These are phyloP conservation scores for Tephrocybe sp. DNA, from an alignment of 768 basidiomycete genomes.

Conservation along the genomic window DNA sequence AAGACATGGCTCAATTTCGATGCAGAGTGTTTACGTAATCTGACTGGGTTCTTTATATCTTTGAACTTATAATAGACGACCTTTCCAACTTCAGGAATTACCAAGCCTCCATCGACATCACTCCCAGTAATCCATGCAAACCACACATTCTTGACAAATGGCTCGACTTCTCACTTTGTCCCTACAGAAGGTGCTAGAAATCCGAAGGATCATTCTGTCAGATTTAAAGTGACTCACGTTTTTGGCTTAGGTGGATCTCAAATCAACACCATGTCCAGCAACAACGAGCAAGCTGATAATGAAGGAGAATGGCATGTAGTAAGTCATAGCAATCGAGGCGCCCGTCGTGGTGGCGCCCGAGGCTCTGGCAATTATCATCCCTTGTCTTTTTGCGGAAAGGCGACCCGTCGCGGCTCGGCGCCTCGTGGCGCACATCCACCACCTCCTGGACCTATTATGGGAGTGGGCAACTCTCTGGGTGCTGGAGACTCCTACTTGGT, in stretches of 20 bases:
- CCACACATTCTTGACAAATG: too few species aligned
- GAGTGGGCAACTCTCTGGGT: slow-evolving; percentile 38
- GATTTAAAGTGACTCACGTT: neutral
- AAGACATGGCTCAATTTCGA: too few species aligned
- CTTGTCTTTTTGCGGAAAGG: slow-evolving; percentile 8
- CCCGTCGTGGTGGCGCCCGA: neutral
- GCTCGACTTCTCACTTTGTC: neutral
- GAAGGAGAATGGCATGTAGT: slow-evolving; percentile 5
- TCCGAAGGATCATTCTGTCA: neutral
- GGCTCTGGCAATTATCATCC: slow-evolving; percentile 3
- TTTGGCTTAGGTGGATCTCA: neutral
- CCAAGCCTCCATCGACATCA: too few species aligned
- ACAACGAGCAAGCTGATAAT: neutral
- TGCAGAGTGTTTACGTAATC: too few species aligned
- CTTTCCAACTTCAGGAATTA: too few species aligned
- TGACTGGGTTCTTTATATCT: too few species aligned
- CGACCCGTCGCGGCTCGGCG: slow-evolving; percentile 4
- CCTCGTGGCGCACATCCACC: slow-evolving; percentile 6
- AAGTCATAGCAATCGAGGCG: neutral
- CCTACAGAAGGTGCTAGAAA: neutral
- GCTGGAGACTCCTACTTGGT: slow-evolving; percentile 71
- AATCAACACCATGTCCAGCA: neutral
- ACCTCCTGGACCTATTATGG: slow-evolving; percentile 12
- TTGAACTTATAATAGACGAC: too few species aligned
- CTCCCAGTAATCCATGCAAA: too few species aligned